Evolutionary conservation across 2,329 filamentous ascomycete genomes (phyloP).

Genomic region (Arthroderma sp.): DNA sequence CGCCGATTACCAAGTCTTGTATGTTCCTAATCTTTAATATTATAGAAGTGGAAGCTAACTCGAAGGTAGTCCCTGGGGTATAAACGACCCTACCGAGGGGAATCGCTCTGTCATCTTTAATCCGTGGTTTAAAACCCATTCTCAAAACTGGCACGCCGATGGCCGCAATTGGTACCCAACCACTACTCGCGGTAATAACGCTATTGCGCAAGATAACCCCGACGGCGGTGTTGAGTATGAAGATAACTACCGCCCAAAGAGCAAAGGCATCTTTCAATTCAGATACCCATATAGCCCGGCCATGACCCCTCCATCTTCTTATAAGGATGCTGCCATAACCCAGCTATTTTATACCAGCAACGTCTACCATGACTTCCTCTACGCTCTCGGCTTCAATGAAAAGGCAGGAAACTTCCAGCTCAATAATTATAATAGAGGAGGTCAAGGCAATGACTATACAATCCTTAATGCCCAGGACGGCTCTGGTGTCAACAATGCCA

Average conservation of each 20-base stretch:
- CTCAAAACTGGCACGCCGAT: constrained; percentile 10
- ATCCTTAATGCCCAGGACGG: constrained; percentile 13
- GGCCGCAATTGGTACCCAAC: constrained; percentile 4
- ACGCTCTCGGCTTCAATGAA: constrained; percentile 13
- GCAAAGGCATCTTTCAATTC: constrained; percentile 7
- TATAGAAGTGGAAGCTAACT: not conserved
- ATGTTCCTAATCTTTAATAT: not conserved
- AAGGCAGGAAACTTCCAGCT: constrained; percentile 12
- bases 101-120: constrained; percentile 2
- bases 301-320: constrained; percentile 8
- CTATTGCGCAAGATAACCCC: constrained; percentile 11
- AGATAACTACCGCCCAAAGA: constrained; percentile 13
- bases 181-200: constrained; percentile 14
- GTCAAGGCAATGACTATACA: constrained; percentile 10
- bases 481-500: constrained; percentile 13
- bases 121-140: constrained; percentile 7
- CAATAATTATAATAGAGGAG: constrained; percentile 11
- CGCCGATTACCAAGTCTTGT: constrained; percentile 11
- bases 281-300: constrained; percentile 9
- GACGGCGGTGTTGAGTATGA: constrained; percentile 7
- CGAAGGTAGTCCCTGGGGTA: constrained; percentile 8
- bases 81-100: constrained; percentile 13
- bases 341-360: constrained; percentile 13
- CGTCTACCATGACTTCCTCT: constrained; percentile 10
- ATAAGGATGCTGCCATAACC: constrained; percentile 12